phyloP scores from a whole-genome alignment of 352 stramenopile genomes.

The Lagenidium sp. region DNA sequence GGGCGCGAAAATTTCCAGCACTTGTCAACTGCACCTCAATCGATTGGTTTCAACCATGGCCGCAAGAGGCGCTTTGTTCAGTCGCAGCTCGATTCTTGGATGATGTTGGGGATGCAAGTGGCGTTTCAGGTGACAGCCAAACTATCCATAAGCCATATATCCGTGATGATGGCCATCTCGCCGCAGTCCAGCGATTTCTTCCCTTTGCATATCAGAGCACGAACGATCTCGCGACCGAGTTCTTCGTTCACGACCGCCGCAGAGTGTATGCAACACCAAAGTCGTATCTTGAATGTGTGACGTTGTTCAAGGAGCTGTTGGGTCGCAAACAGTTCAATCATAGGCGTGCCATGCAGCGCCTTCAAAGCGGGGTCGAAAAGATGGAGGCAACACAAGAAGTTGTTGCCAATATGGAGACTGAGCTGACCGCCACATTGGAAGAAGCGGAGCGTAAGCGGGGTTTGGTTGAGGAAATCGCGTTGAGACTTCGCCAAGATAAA shows the following conservation, averaged over 20 bases:
- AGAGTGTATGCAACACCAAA: slow-evolving; percentile 92
- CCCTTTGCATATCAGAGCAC: slow-evolving; percentile 91
- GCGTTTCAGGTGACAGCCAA: neutral
- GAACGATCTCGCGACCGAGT: slow-evolving; percentile 79
- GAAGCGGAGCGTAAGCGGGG: slow-evolving; percentile 90
- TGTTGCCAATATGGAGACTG: slow-evolving; percentile 89
- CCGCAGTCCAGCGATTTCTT: slow-evolving; percentile 88
- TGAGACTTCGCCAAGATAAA: slow-evolving; percentile 88
- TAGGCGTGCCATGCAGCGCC: slow-evolving; percentile 57
- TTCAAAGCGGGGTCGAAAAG: slow-evolving; percentile 88
- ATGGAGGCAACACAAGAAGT: slow-evolving; percentile 84
- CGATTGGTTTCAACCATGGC: slow-evolving; percentile 92
- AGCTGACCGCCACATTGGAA: slow-evolving; percentile 85
- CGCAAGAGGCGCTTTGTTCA: slow-evolving; percentile 85
- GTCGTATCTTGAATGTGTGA: slow-evolving; percentile 89
- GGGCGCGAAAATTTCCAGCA: slow-evolving; percentile 90
- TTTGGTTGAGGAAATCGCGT: slow-evolving; percentile 90
- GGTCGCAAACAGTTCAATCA: slow-evolving; percentile 48
- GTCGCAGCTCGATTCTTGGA: slow-evolving; percentile 83
- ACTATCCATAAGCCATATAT: slow-evolving; percentile 7
- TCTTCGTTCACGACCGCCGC: slow-evolving; percentile 68
- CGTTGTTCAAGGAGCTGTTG: slow-evolving; percentile 79
- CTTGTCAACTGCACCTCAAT: slow-evolving; percentile 93
- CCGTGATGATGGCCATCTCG: slow-evolving; percentile 32
- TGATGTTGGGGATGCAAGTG: slow-evolving; percentile 16